Conservation (phyloP, 495 filamentous ascomycete genomes). For the Bryoglossum gracile region DNA sequence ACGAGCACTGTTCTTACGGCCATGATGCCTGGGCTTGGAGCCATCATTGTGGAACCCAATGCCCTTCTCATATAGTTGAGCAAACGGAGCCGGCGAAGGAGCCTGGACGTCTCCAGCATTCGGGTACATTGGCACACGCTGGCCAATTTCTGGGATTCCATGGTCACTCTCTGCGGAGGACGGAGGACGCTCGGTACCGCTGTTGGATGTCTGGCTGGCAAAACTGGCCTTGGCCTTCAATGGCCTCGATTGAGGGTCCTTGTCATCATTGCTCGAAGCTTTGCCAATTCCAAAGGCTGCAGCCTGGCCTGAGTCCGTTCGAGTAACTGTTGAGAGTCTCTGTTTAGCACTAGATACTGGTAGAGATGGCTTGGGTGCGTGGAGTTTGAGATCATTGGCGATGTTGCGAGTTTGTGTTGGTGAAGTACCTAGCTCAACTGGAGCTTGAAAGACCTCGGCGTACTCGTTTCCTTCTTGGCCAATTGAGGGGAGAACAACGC, state of each 20-base stretch:
- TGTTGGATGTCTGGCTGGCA: conserved; percentile 45
- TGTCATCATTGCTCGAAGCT: conserved; percentile 52
- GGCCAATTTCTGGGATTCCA: conserved; percentile 86
- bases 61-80: conserved; percentile 44
- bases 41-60: conserved; percentile 50
- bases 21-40: conserved; percentile 49
- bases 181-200: conserved; percentile 32
- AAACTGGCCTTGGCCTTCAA: conserved; percentile 57
- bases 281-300: conserved; percentile 75
- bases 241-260: conserved; percentile 43
- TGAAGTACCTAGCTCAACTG: conserved; percentile 38
- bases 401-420: conserved; percentile 70
- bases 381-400: conserved; percentile 71
- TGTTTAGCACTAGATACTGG: conserved; percentile 71
- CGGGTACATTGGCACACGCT: conserved; percentile 87
- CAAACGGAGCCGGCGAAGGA: conserved; percentile 71
- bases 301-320: conserved; percentile 79
- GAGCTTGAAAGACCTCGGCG: conserved; percentile 44
- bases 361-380: conserved; percentile 85
- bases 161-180: conserved; percentile 53
- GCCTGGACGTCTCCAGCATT: conserved; percentile 96
- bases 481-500: conserved; percentile 69
- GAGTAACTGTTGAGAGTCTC: conserved; percentile 71
- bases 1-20: conserved; percentile 47
- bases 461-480: conserved; percentile 91